Base-by-base conservation (phyloP, 75 land plant species). In the Larix kaempferi region DNA sequence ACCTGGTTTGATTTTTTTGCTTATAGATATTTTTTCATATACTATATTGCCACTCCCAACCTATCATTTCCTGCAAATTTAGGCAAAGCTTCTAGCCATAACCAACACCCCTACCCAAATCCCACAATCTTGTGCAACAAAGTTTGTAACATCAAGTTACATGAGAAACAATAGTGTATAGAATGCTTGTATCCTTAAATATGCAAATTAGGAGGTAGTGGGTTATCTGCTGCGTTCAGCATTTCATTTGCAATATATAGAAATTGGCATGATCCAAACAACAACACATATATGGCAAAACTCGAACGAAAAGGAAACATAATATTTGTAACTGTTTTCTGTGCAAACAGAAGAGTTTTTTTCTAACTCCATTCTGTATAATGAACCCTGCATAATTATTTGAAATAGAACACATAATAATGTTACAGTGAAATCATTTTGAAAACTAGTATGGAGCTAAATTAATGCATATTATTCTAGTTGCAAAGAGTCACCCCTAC, bases 171-270 rank as follows among this genome's bases (percentile, higher is more conserved):
- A 65, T 19, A 2, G 35, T 3, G 17, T 69, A 39, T 22, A 69
- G 23, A 69, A 35, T 69, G 37, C 39, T 22, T n/a, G 52, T 39
- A 41, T 12, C 8, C 44, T 69, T 69, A 23, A 69, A 41, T 19
- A 69, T 41, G n/a, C 52, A 69, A n/a, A 69, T 69, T 39, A 69
- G n/a, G 19, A 69, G 41, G 72, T 41, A 35, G 7, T 67, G 44
- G 2, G 22, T 21, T 37, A n/a, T 19, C 16, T 37, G n/a, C 72
- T 69, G 3, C n/a, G 19, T 69, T 41, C 12, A 69, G 49, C 19
- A 65, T 19, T 44, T 65, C 12, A 19, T 15, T 33, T 65, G 69
- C 35, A 33, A 16, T 33, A 29, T 6, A 65, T 17, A 25, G 23
- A 69, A 19, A 69, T 21, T 37, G 44, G 39, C 12, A 39, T 37